phyloP scores from a whole-genome alignment of 305 asterid species.

The Fraxinus paxiana region DNA sequence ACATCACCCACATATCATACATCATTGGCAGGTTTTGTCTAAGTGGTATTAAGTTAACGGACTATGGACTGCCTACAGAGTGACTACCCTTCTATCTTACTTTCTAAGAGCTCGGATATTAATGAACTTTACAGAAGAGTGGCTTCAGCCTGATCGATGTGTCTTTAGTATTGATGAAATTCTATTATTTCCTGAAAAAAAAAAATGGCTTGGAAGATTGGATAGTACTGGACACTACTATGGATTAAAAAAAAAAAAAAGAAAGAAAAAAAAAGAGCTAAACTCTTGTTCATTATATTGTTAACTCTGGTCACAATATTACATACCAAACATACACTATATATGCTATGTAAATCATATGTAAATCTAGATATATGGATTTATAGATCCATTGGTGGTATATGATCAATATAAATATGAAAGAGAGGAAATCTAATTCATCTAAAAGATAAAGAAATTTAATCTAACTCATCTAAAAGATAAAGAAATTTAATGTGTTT shows the following conservation, averaged over 20 bases:
- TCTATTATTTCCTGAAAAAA: too few relatives aligned
- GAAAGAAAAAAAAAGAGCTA: too few relatives aligned
- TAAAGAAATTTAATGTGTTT: background rate
- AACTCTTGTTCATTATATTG: background rate
- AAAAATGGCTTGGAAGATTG: background rate
- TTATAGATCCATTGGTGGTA: background rate
- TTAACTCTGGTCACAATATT: too few relatives aligned
- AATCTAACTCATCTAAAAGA: background rate
- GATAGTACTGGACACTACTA: background rate
- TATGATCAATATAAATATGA: background rate
- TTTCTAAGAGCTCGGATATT: too few relatives aligned
- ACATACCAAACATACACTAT: background rate
- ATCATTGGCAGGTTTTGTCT: too few relatives aligned
- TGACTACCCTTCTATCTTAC: too few relatives aligned
- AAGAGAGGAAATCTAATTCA: background rate
- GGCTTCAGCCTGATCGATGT: too few relatives aligned
- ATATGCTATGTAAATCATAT: background rate
- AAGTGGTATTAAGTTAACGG: too few relatives aligned
- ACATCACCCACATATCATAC: background rate
- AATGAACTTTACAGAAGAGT: too few relatives aligned
- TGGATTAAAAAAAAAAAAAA: too few relatives aligned
- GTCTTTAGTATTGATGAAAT: too few relatives aligned
- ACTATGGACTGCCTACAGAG: too few relatives aligned
- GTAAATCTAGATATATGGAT: background rate
- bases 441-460: background rate